Percentiles rank a stretch among this genome's conserved stretches.
Conservation (phyloP, 192 early-diverging fungal species). For the Podila clonocystis region DNA sequence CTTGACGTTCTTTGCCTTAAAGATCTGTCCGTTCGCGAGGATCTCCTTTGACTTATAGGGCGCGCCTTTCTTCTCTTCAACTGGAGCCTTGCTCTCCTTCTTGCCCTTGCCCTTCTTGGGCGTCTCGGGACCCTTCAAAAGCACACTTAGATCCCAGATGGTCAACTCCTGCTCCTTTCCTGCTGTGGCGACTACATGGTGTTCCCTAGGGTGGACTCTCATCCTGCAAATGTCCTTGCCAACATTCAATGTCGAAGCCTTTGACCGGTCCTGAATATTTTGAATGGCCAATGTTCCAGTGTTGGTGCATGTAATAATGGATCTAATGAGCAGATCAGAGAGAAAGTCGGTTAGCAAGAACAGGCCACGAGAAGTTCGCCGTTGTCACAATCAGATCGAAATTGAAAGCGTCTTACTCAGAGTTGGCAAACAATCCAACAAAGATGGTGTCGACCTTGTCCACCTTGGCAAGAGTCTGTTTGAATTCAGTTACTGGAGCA, state of each 20-base stretch:
- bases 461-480: constrained; percentile 32
- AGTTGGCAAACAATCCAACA: constrained; percentile 59
- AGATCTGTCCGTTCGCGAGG: constrained; percentile 81
- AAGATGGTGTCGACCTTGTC: constrained; percentile 53
- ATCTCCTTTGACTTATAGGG: constrained; percentile 80
- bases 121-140: constrained; percentile 19
- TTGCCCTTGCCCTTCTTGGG: constrained; percentile 24
- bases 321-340: constrained; percentile 4
- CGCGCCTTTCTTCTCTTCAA: constrained; percentile 17
- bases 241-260: constrained; percentile 44
- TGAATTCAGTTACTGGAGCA: constrained; percentile 42
- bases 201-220: constrained; percentile 70
- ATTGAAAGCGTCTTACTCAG: constrained; percentile 46
- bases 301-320: constrained; percentile 39
- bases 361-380: background rate
- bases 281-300: constrained; percentile 32
- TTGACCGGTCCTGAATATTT: constrained; percentile 24
- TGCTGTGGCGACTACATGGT: constrained; percentile 81
- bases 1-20: constrained; percentile 86
- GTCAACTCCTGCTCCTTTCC: constrained; percentile 89
- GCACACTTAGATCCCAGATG: constrained; percentile 72
- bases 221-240: constrained; percentile 70
- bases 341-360: background rate
- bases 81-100: constrained; percentile 17
- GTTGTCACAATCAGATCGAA: background rate